Conservation (phyloP, 495 filamentous ascomycete genomes). For the Annulohypoxylon bovei region DNA sequence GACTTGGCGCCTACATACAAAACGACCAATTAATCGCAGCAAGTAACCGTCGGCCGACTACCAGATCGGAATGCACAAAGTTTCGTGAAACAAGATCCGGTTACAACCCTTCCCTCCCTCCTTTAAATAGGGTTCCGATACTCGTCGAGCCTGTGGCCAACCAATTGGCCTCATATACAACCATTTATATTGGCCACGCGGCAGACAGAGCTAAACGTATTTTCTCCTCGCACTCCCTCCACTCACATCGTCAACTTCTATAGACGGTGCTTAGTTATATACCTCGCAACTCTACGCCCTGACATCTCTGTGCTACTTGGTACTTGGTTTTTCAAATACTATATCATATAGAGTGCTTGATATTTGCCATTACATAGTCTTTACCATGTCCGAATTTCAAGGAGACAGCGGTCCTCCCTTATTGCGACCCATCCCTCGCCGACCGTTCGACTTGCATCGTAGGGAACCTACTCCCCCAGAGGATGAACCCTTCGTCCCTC, state of each 20-base stretch:
- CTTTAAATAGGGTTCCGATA: conserved; percentile 21
- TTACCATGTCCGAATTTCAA: conserved; percentile 45
- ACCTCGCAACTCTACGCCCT: background rate
- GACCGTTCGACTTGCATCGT: conserved; percentile 73
- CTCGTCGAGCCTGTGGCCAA: conserved; percentile 14
- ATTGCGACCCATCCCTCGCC: conserved; percentile 76
- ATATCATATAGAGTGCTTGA: conserved; percentile 9
- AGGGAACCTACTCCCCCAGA: conserved; percentile 61
- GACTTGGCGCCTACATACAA: conserved; percentile 6
- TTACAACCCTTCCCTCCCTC: conserved; percentile 13
- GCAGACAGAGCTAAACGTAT: conserved; percentile 10
- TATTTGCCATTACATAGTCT: background rate
- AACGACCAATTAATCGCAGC: background rate
- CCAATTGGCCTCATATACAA: conserved; percentile 24
- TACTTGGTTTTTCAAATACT: background rate
- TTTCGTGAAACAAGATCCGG: conserved; percentile 29
- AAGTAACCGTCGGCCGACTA: conserved; percentile 24
- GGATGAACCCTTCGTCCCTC: conserved; percentile 60
- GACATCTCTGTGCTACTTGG: background rate
- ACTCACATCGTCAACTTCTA: background rate
- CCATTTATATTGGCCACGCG: conserved; percentile 23
- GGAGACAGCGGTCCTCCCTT: conserved; percentile 61
- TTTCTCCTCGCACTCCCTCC: background rate
- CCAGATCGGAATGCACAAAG: conserved; percentile 35
- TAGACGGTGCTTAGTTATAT: background rate